phyloP scores from a whole-genome alignment of 208 protist genomes.

The Kentomonas sorsogonicus region DNA sequence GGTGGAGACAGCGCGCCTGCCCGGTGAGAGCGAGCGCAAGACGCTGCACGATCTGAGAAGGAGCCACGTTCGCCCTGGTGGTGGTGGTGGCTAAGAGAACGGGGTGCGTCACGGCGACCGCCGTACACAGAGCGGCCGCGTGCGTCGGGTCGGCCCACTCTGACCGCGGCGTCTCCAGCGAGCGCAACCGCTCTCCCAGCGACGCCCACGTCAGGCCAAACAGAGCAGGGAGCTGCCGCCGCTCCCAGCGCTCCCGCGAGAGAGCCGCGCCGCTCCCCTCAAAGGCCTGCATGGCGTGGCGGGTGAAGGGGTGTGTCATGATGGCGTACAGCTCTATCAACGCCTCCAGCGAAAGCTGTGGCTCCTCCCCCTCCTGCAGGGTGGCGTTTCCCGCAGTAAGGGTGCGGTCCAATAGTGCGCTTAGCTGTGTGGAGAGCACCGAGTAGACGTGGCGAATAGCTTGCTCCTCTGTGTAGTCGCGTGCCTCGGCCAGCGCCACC shows the following conservation, averaged over 20 bases:
- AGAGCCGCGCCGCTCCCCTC: background rate
- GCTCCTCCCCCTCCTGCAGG: too few relatives aligned
- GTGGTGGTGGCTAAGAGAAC: too few relatives aligned
- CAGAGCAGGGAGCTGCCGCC: background rate
- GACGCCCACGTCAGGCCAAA: background rate
- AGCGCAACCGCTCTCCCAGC: background rate
- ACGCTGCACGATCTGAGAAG: too few relatives aligned
- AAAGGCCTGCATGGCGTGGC: background rate
- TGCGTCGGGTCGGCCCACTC: too few relatives aligned
- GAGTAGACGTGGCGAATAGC: conserved; percentile 20
- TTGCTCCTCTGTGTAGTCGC: background rate
- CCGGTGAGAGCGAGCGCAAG: too few relatives aligned
- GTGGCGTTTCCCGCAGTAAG: too few relatives aligned
- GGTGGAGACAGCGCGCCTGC: too few relatives aligned
- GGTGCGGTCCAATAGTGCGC: conserved; percentile 1
- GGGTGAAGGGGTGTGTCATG: conserved; percentile 7
- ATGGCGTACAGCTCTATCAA: conserved; percentile 20
- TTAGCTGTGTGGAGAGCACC: conserved; percentile 19
- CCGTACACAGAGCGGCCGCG: too few relatives aligned
- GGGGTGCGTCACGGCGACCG: too few relatives aligned
- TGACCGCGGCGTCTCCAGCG: too few relatives aligned
- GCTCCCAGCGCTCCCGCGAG: background rate
- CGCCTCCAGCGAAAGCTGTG: conserved; percentile 17
- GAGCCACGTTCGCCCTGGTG: too few relatives aligned
- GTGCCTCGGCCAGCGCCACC: conserved; percentile 10